A percentile compares a stretch with the other conserved stretches of the same genome.
Evolutionary conservation across 805 yeast genomes (phyloP).

Genomic region (Barnettozyma siamensis): DNA sequence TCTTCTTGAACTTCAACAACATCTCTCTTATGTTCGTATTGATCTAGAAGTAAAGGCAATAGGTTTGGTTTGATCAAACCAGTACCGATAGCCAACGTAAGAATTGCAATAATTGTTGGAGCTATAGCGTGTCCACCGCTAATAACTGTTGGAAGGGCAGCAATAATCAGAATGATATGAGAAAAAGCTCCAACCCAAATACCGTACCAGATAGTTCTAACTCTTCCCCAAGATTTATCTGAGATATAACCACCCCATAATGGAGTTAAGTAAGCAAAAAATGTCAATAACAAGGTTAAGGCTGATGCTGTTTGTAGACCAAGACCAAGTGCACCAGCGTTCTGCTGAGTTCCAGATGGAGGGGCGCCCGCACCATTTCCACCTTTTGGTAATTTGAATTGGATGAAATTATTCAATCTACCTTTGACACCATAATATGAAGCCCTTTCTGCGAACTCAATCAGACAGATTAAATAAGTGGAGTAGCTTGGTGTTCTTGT

Average conservation of each 20-base stretch:
- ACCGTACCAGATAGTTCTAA: constrained; percentile 56
- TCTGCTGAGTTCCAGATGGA: constrained; percentile 14
- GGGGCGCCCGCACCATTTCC: constrained; percentile 29
- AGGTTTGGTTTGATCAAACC: constrained; percentile 71
- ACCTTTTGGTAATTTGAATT: constrained; percentile 36
- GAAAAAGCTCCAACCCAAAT: constrained; percentile 55
- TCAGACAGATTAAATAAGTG: constrained; percentile 49
- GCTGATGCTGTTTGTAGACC: constrained; percentile 63
- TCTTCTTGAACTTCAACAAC: constrained; percentile 47
- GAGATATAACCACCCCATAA: constrained; percentile 68
- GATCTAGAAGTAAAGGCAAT: constrained; percentile 70
- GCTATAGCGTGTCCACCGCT: constrained; percentile 45
- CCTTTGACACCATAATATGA: constrained; percentile 75
- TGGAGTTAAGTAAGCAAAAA: constrained; percentile 79
- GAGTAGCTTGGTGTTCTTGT: constrained; percentile 41
- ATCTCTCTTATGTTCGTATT: constrained; percentile 53
- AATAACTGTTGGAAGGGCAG: constrained; percentile 55
- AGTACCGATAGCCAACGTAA: constrained; percentile 64
- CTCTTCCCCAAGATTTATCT: constrained; percentile 69
- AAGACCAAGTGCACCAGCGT: constrained; percentile 51
- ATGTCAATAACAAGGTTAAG: constrained; percentile 66
- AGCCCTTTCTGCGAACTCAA: constrained; percentile 76
- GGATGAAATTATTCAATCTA: constrained; percentile 75
- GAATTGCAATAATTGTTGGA: constrained; percentile 42
- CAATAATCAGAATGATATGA: constrained; percentile 55